Conservation (phyloP, 768 basidiomycete species). For the Termitomyces titanicus region DNA sequence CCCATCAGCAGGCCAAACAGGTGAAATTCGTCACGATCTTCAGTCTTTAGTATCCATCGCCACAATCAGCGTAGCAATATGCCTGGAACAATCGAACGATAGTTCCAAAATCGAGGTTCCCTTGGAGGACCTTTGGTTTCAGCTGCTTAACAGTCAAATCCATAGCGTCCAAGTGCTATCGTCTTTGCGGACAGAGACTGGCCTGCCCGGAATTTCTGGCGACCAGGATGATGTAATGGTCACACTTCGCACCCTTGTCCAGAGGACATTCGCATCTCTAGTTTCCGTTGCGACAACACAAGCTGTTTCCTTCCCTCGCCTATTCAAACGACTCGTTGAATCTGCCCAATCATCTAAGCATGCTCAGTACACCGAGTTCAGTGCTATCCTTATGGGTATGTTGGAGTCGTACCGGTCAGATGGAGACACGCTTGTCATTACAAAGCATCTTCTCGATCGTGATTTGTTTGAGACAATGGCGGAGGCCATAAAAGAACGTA, state of each 20-base stretch:
- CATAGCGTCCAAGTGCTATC: constrained; percentile 72
- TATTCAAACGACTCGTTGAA: constrained; percentile 91
- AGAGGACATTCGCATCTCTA: constrained; percentile 78
- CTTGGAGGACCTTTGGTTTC: constrained; percentile 88
- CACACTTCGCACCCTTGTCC: constrained; percentile 69
- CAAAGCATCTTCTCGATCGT: constrained; percentile 73
- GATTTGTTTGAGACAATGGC: constrained; percentile 79
- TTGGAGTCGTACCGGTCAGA: constrained; percentile 91
- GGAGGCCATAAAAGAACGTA: constrained; percentile 51
- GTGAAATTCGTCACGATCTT: constrained; percentile 32
- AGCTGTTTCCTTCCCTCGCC: constrained; percentile 82
- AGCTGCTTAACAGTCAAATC: constrained; percentile 78
- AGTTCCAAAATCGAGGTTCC: constrained; percentile 37
- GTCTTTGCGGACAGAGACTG: constrained; percentile 27
- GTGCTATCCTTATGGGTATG: constrained; percentile 91
- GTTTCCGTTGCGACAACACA: constrained; percentile 80
- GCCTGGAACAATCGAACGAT: constrained; percentile 59
- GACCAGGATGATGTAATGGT: constrained; percentile 34
- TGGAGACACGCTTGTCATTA: constrained; percentile 84
- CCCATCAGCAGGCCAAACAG: constrained; percentile 11
- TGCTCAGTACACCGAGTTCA: constrained; percentile 85
- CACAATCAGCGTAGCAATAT: constrained; percentile 61
- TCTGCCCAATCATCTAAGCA: constrained; percentile 56
- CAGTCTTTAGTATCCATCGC: constrained; percentile 56
- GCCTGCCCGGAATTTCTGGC: not conserved